Evolutionary conservation across 495 filamentous ascomycete species (phyloP), one percentile per base, ranked within the genome.

Genomic region (Aspergillus indologenus): DNA sequence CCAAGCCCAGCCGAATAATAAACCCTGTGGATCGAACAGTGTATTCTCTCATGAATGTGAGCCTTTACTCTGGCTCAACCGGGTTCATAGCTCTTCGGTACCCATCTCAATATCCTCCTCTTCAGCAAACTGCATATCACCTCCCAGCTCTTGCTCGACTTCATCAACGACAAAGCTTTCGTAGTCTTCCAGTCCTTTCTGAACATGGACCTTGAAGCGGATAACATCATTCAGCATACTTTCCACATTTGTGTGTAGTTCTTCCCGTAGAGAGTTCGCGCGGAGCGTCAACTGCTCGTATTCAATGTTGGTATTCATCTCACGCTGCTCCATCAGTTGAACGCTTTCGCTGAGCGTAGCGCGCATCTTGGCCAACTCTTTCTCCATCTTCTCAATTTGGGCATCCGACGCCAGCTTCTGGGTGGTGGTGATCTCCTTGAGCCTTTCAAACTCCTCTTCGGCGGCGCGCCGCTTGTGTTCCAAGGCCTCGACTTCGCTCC

Each of bases 371-470:
- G 90, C 89, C 24, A 98, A 77, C 72, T 98, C 93, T 69, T 96
- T 96, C 76, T 98, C 94, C 88, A 97, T 92, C 79, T 92, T 91
- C 75, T 98, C 94, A 65, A 97, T 96, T 71, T 97, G 92, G 17
- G 91, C 85, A 71, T 97, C 94, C 5, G 84, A 88, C 12, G 85
- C 86, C 63, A 92, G 81, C 71, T 94, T 92, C 73, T 96, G 91
- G 29, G 91, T 90, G 17, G 81, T 87, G 15, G 88, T 92, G 44
- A 90, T 85, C 77, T 98, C 95, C 70, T 93, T 92, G 34, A 89
- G 91, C 68, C 89, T 89, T 71, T 98, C 92, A 65, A 92, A 96
- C 66, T 98, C 94, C 69, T 95, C 91, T 66, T 95, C 87, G 9
- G 92, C 91, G 3, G 88, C 88, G 49, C 88, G 83, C 42, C 92